Evolutionary conservation across 768 basidiomycete genomes (phyloP), one percentile per base, ranked within the genome.

Genomic region (Imleria badia): DNA sequence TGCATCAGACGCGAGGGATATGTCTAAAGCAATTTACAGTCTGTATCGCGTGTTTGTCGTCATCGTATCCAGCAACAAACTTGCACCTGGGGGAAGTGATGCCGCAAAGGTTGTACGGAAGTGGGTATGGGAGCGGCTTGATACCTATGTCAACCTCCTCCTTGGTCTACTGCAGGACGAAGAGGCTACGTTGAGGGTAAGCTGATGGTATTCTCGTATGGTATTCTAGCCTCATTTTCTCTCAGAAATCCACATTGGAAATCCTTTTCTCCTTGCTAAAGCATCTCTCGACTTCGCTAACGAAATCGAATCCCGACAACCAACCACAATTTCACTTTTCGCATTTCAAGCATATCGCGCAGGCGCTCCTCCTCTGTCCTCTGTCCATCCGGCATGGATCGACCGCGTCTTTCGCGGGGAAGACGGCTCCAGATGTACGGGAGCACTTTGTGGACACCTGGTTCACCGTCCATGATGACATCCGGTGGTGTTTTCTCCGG

Each of bases 401-500:
- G 30, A 48, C 55, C 1, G 54, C 62, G 39, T 40, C 61, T 17
- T 62, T 69, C 38, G 66, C 75, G 23, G 72, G 75, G 2, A 67
- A 72, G 34, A 71, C 86, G 17, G 81, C 86, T 51, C 49, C 75
- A 6, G 86, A 89, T 52, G 83, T 91, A 4, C 72, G 85, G 23
- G 73, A 82, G 40, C 70, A 78, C 12, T 91, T 93, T 62, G 73
- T 85, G 50, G 79, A 81, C 44, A 85, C 80, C 14, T 94, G 87
- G 85, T 79, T 91, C 61, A 85, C 83, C 59, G 82, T 88, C 13
- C 66, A 89, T 66, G 89, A 92, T 63, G 93, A 96, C 63, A 75
- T 95, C 31, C 82, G 93, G 54, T 95, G 89, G 89, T 91, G 89
- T 74, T 94, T 93, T 75, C 78, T 96, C 33, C 81, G 87, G 40